These are phyloP conservation scores for Yamagishiella unicocca DNA, from an alignment of 139 green algal species.

Conservation along the genomic window DNA sequence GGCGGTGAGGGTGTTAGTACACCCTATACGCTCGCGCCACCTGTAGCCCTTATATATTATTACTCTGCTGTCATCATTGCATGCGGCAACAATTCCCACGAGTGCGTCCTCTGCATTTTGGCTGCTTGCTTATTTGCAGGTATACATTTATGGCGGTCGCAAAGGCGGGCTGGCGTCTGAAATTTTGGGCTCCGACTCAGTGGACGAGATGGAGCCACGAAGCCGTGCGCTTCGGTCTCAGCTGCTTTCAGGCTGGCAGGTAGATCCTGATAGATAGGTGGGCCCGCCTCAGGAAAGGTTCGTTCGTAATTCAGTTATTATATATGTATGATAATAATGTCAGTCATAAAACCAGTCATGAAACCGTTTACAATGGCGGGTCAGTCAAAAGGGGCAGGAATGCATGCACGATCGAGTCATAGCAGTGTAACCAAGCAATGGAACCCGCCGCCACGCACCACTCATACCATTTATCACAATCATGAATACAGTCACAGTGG, in stretches of 20 bases:
- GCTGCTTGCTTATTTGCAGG: too few relatives aligned
- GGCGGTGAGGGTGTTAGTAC: background rate
- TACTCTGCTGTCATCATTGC: background rate
- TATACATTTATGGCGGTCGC: constrained; percentile 36
- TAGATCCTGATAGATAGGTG: background rate
- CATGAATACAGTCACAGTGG: background rate
- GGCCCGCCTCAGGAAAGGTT: background rate
- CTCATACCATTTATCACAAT: too few relatives aligned
- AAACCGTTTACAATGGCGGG: background rate
- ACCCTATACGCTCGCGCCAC: background rate
- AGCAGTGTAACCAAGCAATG: too few relatives aligned
- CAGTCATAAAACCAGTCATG: background rate
- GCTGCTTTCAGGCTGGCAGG: constrained; percentile 19
- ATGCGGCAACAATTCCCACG: too few relatives aligned
- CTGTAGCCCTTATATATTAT: background rate
- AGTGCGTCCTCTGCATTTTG: too few relatives aligned
- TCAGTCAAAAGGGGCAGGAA: background rate
- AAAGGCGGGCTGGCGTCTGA: background rate
- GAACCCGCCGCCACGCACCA: too few relatives aligned
- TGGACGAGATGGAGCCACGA: background rate
- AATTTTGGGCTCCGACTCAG: background rate
- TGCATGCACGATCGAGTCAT: background rate
- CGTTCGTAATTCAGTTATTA: too few relatives aligned
- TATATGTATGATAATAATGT: too few relatives aligned
- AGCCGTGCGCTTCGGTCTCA: background rate